A percentile compares a stretch with the other conserved stretches of the same genome.
phyloP scores from a whole-genome alignment of 2,329 filamentous ascomycete genomes.

The Aspergillus sp. region DNA sequence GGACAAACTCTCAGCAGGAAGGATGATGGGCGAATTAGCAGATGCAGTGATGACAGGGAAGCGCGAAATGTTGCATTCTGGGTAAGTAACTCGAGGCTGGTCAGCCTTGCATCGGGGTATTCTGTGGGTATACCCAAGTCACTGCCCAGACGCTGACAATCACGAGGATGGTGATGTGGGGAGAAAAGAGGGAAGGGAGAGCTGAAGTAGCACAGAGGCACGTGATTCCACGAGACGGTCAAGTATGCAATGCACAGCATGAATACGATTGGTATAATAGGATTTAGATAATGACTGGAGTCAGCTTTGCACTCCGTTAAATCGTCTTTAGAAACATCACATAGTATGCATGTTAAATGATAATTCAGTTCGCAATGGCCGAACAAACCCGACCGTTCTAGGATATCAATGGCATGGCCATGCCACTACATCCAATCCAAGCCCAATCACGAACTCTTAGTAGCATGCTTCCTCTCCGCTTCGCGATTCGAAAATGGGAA shows the following conservation, averaged over 20 bases:
- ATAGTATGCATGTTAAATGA: too few relatives aligned
- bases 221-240: too few relatives aligned
- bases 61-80: neutral
- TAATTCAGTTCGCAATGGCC: too few relatives aligned
- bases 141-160: neutral
- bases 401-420: neutral
- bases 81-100: neutral
- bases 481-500: conserved; percentile 60
- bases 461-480: conserved; percentile 46
- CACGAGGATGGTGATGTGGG: neutral
- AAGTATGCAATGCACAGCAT: too few relatives aligned
- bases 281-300: too few relatives aligned
- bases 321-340: too few relatives aligned
- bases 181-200: neutral
- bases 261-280: too few relatives aligned
- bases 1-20: neutral
- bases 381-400: neutral
- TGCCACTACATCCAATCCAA: neutral
- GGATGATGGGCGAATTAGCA: neutral
- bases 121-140: neutral
- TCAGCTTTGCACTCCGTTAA: too few relatives aligned
- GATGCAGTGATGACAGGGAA: neutral
- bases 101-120: neutral
- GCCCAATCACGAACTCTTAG: conserved; percentile 19
- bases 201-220: neutral